Evolutionary conservation across 495 filamentous ascomycete species (phyloP), one percentile per base, ranked within the genome.

Genomic region (Penicillium maclennaniae): DNA sequence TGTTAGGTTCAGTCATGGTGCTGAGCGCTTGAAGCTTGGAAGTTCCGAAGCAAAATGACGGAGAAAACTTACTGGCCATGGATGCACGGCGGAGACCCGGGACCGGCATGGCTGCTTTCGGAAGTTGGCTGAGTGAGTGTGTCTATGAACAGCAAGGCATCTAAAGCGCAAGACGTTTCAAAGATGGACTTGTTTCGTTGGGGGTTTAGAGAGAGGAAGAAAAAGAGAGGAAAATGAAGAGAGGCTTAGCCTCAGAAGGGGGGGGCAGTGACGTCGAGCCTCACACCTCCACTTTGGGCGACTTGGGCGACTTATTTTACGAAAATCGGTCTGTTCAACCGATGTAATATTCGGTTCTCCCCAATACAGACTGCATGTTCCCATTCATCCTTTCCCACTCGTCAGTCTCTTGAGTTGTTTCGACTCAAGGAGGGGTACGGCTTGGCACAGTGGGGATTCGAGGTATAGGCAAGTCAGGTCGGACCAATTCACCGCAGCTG

Each of bases 1-100:
- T 54, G 63, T 69, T 62, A 68, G 69, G 62, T 9, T 19, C 16
- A n/a, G 16, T 6, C 69, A 75, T 75, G 59, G 54, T 71, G 58
- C 37, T 23, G 23, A 5, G 23, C 2, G 23, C 23, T 23, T 23
- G 23, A 23, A 23, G 23, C 23, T 16, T 21, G 15, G 39, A 4
- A 42, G 43, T 43, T 17, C 46, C 38, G 12, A 26, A 41, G 21
- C 31, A 26, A 39, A 41, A 41, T 34, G 10, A 4, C 8, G 51
- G 48, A 48, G 39, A 40, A 49, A 45, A 43, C 65, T 54, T 31
- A 66, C 65, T 66, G 45, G 62, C 52, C 45, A 61, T 53, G 49
- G 65, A 68, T 42, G 60, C 36, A 45, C 60, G 65, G 62, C 65
- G 63, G 58, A 67, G 65, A 45, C 59, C 54, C 57, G 62, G 64